phyloP scores from a whole-genome alignment of 441 rosid species.

The Mallotus repandus region DNA sequence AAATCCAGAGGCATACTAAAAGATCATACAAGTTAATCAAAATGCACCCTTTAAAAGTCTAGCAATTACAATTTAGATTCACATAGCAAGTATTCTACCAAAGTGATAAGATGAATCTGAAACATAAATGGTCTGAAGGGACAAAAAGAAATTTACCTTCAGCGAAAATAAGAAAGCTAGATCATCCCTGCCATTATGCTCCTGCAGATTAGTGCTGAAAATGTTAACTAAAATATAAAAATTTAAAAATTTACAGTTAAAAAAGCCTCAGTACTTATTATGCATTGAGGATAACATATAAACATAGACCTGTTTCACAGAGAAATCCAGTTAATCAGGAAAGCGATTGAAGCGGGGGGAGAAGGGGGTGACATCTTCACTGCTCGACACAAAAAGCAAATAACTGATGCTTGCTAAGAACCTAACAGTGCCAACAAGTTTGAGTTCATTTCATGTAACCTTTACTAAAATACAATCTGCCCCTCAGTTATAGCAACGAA shows the following conservation, averaged over 20 bases:
- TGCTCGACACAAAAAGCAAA: not conserved
- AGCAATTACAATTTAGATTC: not conserved
- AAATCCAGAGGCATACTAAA: not conserved
- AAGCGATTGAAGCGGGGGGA: not conserved
- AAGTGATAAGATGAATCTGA: slow-evolving; percentile 2
- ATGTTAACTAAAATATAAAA: not conserved
- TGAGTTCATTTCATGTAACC: not conserved
- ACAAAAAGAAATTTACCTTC: slow-evolving; percentile 51
- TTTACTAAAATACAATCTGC: not conserved
- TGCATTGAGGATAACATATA: not conserved
- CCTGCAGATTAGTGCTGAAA: slow-evolving; percentile 48
- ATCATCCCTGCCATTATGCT: slow-evolving; percentile 90
- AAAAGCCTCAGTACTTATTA: not conserved
- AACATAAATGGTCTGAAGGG: not conserved
- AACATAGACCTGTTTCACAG: not conserved
- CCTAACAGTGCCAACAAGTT: not conserved
- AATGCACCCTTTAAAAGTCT: not conserved
- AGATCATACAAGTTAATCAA: not conserved
- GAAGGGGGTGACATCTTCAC: no score
- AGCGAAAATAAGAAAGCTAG: slow-evolving; percentile 81
- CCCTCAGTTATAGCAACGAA: not conserved
- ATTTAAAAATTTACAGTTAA: slow-evolving; percentile 1
- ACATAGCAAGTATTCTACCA: not conserved
- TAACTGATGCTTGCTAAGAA: not conserved
- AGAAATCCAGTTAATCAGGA: not conserved